Base-by-base conservation (phyloP, 805 yeast species). In the Wickerhamomyces queroliae region DNA sequence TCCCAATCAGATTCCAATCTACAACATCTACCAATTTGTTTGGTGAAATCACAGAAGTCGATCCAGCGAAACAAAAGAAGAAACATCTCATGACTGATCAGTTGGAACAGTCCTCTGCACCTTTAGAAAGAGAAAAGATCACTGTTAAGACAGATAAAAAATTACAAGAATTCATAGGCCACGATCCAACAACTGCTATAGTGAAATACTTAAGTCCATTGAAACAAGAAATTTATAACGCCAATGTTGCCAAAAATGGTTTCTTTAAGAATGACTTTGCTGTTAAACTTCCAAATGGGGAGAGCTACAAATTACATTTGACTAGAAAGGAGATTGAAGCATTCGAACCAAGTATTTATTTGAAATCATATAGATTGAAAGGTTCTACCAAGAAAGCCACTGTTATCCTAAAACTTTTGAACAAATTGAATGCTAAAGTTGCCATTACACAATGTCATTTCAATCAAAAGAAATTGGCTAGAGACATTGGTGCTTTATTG, bases 371-470 rank as follows among this genome's bases (percentile, higher is more conserved):
- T 68, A 75, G 98, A 62, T 72, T 90, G 51, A 87, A 87, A 60
- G 76, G 90, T n/a, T 81, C 95, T 6, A 76, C 83, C 69, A 91
- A 91, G 64, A 91, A 91, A 64, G 87, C 93, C 33, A 87, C 87
- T 10, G 68, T 79, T 29, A 83, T 88, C 36, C 69, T 86, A 48
- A 73, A 97, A 49, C 76, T 89, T 55, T 74, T 90, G 42, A 74
- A 86, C 41, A 82, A 82, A 25, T 64, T 84, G 62, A 73, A 78
- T 38, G 78, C 86, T 26, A 76, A 79, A 50, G 76, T 75, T 32
- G 98, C 97, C 38, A 83, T 91, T 50, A 87, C 91, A 30, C 97
- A 90, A 65, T 80, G 90, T 51, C 97, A 91, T 62, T 91, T 91
- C 69, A 78, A 80, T 58, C 73, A 80, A 35, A 88, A 87, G 64